Evolutionary conservation across 208 protist genomes (phyloP).

Genomic region (Trypanosoma brucei): DNA sequence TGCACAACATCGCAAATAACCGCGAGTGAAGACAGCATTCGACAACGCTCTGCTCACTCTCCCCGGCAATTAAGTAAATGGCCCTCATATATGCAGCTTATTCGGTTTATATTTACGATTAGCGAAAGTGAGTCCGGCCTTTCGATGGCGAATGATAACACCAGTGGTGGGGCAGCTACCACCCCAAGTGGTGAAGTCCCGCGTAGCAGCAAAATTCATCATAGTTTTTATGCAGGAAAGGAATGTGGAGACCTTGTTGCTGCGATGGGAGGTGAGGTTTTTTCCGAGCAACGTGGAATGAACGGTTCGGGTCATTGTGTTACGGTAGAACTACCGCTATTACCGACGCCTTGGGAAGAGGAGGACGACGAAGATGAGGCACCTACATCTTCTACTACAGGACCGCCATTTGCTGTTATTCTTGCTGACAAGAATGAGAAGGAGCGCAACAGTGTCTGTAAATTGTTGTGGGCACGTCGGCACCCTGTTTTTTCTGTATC

Average conservation of each 20-base stretch:
- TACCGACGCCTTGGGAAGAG: constrained; percentile 62
- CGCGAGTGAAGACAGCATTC: neutral
- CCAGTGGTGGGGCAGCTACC: neutral
- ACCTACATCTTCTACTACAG: neutral
- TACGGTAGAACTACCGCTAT: constrained; percentile 67
- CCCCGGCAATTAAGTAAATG: neutral
- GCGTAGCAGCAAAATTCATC: neutral
- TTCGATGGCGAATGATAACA: neutral
- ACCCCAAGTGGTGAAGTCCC: neutral
- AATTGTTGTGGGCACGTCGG: constrained; percentile 73
- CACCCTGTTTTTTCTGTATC: constrained; percentile 81
- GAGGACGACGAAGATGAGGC: constrained; percentile 24
- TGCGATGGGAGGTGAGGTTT: constrained; percentile 53
- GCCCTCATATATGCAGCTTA: neutral
- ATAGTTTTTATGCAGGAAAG: neutral
- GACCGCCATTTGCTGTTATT: constrained; percentile 59
- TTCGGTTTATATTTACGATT: neutral
- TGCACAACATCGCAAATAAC: too few species aligned
- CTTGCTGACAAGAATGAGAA: constrained; percentile 67
- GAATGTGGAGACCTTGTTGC: constrained; percentile 26
- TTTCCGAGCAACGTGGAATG: neutral
- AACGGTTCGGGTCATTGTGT: constrained; percentile 26
- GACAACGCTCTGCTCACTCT: neutral
- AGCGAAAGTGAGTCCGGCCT: neutral
- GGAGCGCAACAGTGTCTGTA: constrained; percentile 64